Evolutionary conservation across 106 monocot species (phyloP).

Genomic region (Dioscorea alata): DNA sequence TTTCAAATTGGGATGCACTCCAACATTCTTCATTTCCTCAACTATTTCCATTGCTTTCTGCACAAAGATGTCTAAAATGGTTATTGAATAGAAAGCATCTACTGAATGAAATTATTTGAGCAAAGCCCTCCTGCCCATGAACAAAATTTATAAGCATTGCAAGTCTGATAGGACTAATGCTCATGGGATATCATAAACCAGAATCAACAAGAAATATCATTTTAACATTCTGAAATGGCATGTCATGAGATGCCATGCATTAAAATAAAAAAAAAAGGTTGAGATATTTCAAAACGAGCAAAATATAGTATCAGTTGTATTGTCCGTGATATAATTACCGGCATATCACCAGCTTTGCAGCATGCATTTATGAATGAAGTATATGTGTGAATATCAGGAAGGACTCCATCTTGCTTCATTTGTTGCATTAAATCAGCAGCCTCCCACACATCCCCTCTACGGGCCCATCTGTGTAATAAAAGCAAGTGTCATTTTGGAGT

Average conservation of each 20-base stretch:
- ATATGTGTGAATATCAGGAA: conserved; percentile 89
- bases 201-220: too few species aligned
- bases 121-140: too few species aligned
- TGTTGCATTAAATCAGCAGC: conserved; percentile 93
- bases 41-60: conserved; percentile 77
- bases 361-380: conserved; percentile 96
- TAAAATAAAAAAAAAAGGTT: too few species aligned
- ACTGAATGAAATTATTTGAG: too few species aligned
- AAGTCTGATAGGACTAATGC: too few species aligned
- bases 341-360: conserved; percentile 95
- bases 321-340: conserved; percentile 23
- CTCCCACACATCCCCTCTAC: conserved; percentile 99
- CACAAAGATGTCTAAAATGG: not conserved
- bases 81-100: too few species aligned
- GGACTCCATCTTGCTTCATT: conserved; percentile 83
- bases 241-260: too few species aligned
- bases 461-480: conserved; percentile 66
- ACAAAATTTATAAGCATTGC: too few species aligned
- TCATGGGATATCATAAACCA: too few species aligned
- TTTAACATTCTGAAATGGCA: too few species aligned
- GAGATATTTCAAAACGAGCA: too few species aligned
- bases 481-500: not conserved
- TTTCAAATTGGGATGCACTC: conserved; percentile 72
- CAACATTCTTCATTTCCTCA: conserved; percentile 78
- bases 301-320: too few species aligned